Conservation (phyloP, 768 basidiomycete species). For the Mycena pura region DNA sequence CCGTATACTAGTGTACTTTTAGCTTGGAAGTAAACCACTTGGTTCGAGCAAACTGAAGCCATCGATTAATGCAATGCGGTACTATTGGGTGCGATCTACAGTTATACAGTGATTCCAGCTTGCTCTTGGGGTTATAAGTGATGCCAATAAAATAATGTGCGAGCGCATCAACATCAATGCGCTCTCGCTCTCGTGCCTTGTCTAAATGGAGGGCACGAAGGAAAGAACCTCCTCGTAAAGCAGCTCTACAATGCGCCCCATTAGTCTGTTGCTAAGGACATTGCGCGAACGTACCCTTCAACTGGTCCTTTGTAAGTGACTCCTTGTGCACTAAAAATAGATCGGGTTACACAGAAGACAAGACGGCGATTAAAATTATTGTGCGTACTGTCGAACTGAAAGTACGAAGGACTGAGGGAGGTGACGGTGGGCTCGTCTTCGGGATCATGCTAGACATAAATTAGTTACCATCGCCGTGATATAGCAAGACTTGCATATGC, state of each 20-base stretch:
- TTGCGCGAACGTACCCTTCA: slow-evolving; percentile 55
- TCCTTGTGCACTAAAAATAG: slow-evolving; percentile 65
- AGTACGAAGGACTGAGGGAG: slow-evolving; percentile 84
- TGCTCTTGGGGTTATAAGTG: neutral
- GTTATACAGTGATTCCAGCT: neutral
- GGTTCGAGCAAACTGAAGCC: neutral
- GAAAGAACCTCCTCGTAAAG: slow-evolving; percentile 85
- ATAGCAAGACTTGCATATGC: slow-evolving; percentile 63
- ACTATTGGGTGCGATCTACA: neutral
- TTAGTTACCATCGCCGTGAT: slow-evolving; percentile 9
- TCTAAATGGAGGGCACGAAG: slow-evolving; percentile 69
- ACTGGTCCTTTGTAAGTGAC: slow-evolving; percentile 74
- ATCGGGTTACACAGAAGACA: slow-evolving; percentile 12
- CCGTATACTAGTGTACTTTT: slow-evolving; percentile 23
- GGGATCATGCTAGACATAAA: slow-evolving; percentile 70
- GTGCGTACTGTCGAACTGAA: slow-evolving; percentile 86
- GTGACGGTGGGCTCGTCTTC: slow-evolving; percentile 88
- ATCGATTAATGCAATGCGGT: neutral
- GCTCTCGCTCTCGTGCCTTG: neutral
- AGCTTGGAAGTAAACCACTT: too few species aligned
- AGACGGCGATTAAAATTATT: neutral
- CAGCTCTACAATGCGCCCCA: slow-evolving; percentile 60
- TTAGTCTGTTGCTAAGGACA: slow-evolving; percentile 15
- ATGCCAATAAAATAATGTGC: neutral
- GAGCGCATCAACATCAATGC: neutral